Percentiles rank a stretch among this genome's conserved stretches.
These are phyloP conservation scores for Globisporangium barbulae DNA, from an alignment of 352 stramenopile species.

Conservation along the genomic window DNA sequence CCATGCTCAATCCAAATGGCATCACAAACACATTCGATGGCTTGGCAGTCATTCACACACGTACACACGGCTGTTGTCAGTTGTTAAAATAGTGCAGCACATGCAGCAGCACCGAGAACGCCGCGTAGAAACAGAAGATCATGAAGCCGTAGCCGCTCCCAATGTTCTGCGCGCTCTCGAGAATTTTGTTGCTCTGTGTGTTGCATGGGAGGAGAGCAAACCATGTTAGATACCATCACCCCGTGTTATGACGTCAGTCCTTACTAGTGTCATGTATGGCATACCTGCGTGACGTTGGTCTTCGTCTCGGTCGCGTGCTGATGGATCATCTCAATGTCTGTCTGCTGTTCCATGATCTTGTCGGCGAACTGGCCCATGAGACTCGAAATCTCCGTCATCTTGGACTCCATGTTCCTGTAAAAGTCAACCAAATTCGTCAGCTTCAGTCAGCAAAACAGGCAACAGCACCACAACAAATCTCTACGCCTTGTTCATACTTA, in stretches of 20 bases:
- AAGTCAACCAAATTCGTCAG: neutral
- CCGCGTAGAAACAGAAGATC: conserved; percentile 84
- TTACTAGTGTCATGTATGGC: neutral
- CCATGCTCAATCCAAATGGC: neutral
- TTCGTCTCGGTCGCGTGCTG: conserved; percentile 66
- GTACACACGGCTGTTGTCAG: conserved; percentile 23
- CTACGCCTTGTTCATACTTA: conserved; percentile 38
- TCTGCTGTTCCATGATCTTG: conserved; percentile 83
- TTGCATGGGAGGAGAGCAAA: neutral
- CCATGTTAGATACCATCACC: neutral
- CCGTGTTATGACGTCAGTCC: neutral
- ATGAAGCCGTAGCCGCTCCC: conserved; percentile 79
- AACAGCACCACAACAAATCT: neutral
- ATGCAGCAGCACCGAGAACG: conserved; percentile 68
- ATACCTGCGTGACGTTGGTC: conserved; percentile 68
- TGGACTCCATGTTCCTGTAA: conserved; percentile 75
- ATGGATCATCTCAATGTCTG: conserved; percentile 76
- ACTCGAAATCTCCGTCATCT: conserved; percentile 83
- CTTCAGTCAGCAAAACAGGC: neutral
- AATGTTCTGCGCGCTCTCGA: conserved; percentile 75
- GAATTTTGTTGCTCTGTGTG: conserved; percentile 64
- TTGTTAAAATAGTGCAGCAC: conserved; percentile 81
- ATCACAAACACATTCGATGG: neutral
- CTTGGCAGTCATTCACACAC: neutral
- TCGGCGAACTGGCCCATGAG: conserved; percentile 84